Conservation (phyloP, 495 filamentous ascomycete genomes). For the Podospora fimiseda region DNA sequence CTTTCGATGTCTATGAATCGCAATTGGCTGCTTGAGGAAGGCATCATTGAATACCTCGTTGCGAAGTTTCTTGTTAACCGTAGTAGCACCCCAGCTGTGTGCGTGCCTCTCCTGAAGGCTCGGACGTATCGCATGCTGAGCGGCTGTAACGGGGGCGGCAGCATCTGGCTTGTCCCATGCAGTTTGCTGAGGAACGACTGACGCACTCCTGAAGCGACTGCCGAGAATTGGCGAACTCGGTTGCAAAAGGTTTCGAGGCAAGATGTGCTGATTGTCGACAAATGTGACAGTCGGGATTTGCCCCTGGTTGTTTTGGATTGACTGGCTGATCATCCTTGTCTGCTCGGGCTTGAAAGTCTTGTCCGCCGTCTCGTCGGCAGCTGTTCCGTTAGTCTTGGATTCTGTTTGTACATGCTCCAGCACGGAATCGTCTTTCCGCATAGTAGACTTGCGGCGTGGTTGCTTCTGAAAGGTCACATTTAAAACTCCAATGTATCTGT, state of each 20-base stretch:
- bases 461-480: slow-evolving; percentile 95
- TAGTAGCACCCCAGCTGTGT: slow-evolving; percentile 94
- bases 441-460: slow-evolving; percentile 56
- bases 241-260: slow-evolving; percentile 70
- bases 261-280: slow-evolving; percentile 91
- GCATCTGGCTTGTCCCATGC: not conserved
- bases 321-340: slow-evolving; percentile 69
- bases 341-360: slow-evolving; percentile 5
- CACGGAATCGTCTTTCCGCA: slow-evolving; percentile 36
- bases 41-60: slow-evolving; percentile 94
- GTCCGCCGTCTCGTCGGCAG: slow-evolving; percentile 4
- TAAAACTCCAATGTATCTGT: slow-evolving; percentile 90
- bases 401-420: slow-evolving; percentile 13
- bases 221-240: slow-evolving; percentile 11
- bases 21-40: slow-evolving; percentile 75
- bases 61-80: slow-evolving; percentile 77
- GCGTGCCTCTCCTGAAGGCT: slow-evolving; percentile 43
- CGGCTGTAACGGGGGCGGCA: not conserved
- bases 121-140: slow-evolving; percentile 25
- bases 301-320: slow-evolving; percentile 38
- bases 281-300: slow-evolving; percentile 87
- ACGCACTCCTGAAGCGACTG: slow-evolving; percentile 32
- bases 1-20: slow-evolving; percentile 49
- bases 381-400: slow-evolving; percentile 14
- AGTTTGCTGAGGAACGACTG: slow-evolving; percentile 20